These are phyloP conservation scores for Aspergillus cejpii DNA, from an alignment of 2,329 filamentous ascomycete species.

Conservation along the genomic window DNA sequence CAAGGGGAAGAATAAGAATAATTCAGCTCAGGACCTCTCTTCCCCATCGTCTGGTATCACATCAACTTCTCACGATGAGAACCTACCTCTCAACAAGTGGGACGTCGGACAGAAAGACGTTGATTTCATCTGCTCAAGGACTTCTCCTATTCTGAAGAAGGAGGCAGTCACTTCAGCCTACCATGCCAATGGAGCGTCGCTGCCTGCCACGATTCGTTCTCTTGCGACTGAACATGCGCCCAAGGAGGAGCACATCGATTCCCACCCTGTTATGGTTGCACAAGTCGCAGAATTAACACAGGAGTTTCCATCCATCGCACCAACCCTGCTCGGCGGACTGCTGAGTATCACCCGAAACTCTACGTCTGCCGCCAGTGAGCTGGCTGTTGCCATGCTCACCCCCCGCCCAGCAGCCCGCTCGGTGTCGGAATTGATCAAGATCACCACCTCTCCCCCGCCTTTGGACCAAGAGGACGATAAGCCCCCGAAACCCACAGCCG, in stretches of 20 bases:
- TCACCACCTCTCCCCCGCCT: conserved; percentile 29
- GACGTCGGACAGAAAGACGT: conserved; percentile 51
- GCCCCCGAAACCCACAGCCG: conserved; percentile 7
- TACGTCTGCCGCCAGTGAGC: conserved; percentile 52
- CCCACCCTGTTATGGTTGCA: conserved; percentile 41
- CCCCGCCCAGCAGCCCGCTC: conserved; percentile 28
- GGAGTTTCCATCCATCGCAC: conserved; percentile 50
- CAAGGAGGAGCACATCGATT: conserved; percentile 31
- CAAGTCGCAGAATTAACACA: conserved; percentile 50
- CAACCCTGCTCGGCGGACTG: conserved; percentile 47
- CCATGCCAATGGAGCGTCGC: conserved; percentile 51
- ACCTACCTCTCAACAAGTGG: conserved; percentile 49
- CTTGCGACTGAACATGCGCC: conserved; percentile 47
- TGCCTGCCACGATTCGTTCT: conserved; percentile 50
- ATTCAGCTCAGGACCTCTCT: conserved; percentile 20
- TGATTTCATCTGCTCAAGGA: conserved; percentile 53
- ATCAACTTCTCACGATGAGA: conserved; percentile 10
- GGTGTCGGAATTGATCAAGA: conserved; percentile 39
- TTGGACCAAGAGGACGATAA: conserved; percentile 23
- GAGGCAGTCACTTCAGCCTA: conserved; percentile 52
- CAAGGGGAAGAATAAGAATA: conserved; percentile 33
- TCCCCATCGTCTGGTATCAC: conserved; percentile 12
- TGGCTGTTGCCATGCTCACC: conserved; percentile 50
- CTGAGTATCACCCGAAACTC: conserved; percentile 54
- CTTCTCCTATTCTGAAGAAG: conserved; percentile 42